Evolutionary conservation across 495 filamentous ascomycete genomes (phyloP).

Genomic region (Coniosporium apollinis): DNA sequence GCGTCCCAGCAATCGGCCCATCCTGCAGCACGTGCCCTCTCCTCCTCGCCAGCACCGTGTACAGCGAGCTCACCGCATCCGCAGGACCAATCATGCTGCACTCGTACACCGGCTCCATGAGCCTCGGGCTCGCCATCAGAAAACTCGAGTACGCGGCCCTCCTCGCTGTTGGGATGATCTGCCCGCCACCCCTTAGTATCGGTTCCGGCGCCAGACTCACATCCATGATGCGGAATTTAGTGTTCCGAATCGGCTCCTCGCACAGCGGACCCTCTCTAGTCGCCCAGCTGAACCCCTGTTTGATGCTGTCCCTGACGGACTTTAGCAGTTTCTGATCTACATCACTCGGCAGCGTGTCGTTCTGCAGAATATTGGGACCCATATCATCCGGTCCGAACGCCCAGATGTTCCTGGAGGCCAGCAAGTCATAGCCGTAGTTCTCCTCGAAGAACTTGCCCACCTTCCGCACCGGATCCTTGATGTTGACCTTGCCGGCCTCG

Average conservation of each 20-base stretch:
- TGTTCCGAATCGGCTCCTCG: constrained; percentile 97
- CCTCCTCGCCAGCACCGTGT: constrained; percentile 77
- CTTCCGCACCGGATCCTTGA: constrained; percentile 83
- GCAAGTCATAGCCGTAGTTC: constrained; percentile 90
- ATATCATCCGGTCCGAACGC: constrained; percentile 94
- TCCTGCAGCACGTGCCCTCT: constrained; percentile 87
- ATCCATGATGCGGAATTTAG: constrained; percentile 88
- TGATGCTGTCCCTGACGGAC: constrained; percentile 74
- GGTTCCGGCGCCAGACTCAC: constrained; percentile 71
- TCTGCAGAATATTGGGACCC: constrained; percentile 90
- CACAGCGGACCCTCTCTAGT: constrained; percentile 88
- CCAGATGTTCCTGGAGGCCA: constrained; percentile 92
- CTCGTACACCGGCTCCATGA: constrained; percentile 92
- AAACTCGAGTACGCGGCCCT: constrained; percentile 88
- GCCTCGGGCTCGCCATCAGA: constrained; percentile 84
- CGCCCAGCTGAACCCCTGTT: constrained; percentile 92
- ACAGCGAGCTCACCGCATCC: constrained; percentile 71
- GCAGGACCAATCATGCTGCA: constrained; percentile 87
- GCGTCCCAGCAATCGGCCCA: constrained; percentile 85
- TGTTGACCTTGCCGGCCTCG: constrained; percentile 73
- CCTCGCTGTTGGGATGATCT: constrained; percentile 89
- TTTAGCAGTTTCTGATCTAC: constrained; percentile 84
- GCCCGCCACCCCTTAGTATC: constrained; percentile 86
- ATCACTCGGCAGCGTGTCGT: constrained; percentile 81
- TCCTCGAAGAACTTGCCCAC: constrained; percentile 96